Evolutionary conservation across 176 grass and related monocot species (phyloP), one percentile per base, ranked within the genome.

Genomic region (Phragmites australis): DNA sequence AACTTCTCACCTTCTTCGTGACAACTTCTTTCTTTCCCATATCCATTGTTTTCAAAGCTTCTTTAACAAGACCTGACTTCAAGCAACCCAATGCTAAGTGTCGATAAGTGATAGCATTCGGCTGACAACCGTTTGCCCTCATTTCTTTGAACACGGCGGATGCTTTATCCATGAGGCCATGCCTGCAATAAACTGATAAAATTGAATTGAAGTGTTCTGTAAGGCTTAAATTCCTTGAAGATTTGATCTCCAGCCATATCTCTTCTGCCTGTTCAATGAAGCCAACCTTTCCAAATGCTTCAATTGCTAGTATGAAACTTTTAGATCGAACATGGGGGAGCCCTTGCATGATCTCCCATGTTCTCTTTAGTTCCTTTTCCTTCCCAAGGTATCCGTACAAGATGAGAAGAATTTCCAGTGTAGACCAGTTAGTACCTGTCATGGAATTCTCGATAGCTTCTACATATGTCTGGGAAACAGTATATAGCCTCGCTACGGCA

Each of bases 51-150:
- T 94, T 87, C 71, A 89, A 60, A 55, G 90, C 92, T 91, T 98
- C 88, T 77, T 91, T 83, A 63, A 89, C 62, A 77, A 98, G 64
- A 84, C 96, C 90, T 1, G 81, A 84, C 84, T 93, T 98, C 74
- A 98, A 79, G 90, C 86, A 98, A 73, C 96, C 90, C 71, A 94
- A 53, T 66, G 90, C 78, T 48, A 98, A 74, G 81, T 98, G 92
- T 25, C 90, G 88, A 77, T 93, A 94, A 22, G 92, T 98, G 70
- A 94, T 98, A 79, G 96, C 96, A 83, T 98, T 98, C 26, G 90
- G 84, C 47, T 91, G 84, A 70, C 92, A 94, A 58, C 81, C 74
- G 21, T 69, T 93, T 87, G 81, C 83, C 80, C 88, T 70, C 88
- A 98, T 98, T 87, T 91, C 86, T 84, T 93, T 94, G 83, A 92